These are phyloP conservation scores for Mycena sanguinolenta DNA, from an alignment of 768 basidiomycete species.

Conservation along the genomic window DNA sequence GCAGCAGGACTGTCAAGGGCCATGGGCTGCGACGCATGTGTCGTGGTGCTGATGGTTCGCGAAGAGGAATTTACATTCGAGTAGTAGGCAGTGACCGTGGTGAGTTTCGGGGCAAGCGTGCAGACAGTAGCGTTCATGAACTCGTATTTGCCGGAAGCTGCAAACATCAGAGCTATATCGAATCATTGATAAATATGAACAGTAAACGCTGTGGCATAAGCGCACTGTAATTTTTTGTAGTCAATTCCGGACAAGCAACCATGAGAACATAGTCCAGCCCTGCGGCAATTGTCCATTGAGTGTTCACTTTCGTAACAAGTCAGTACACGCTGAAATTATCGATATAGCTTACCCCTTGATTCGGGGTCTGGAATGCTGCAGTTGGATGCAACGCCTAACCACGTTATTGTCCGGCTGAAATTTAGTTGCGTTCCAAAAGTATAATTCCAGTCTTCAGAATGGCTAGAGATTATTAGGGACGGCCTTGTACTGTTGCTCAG, in stretches of 20 bases:
- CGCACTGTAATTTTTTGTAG: constrained; percentile 11
- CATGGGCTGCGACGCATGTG: not conserved
- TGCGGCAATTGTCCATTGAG: not conserved
- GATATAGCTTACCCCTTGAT: not conserved
- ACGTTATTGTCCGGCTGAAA: not conserved
- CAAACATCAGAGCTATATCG: not conserved
- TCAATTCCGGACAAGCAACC: constrained; percentile 8
- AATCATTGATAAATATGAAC: not conserved
- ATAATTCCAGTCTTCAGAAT: not conserved
- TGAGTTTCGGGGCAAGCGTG: not conserved
- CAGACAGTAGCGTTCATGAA: not conserved
- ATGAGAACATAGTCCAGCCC: constrained; percentile 4
- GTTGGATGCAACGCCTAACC: not conserved
- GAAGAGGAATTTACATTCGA: not conserved
- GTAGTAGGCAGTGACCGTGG: not conserved
- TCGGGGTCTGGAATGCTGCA: not conserved
- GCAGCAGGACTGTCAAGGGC: not conserved
- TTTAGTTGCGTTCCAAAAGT: not conserved
- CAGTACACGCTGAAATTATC: not conserved
- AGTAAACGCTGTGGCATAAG: not conserved
- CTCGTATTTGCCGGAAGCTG: not conserved
- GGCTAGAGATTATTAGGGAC: not conserved
- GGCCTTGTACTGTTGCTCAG: constrained; percentile 1
- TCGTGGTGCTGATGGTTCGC: not conserved
- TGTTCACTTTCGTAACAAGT: constrained; percentile 1